Conservation (phyloP, 2,329 filamentous ascomycete species). For the Rhynchosporium graminicola region DNA sequence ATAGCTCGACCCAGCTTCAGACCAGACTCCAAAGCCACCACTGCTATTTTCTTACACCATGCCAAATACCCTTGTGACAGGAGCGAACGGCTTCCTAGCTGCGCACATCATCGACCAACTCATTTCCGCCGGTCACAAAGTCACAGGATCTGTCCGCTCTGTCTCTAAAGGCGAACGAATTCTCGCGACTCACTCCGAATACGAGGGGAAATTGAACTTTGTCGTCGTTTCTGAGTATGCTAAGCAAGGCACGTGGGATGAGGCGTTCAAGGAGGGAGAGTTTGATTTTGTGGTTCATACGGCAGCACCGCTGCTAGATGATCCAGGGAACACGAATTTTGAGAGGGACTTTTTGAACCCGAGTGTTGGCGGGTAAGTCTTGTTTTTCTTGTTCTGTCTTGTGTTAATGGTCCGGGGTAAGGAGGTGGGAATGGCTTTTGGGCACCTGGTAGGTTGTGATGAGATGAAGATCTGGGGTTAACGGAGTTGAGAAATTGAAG, state of each 20-base stretch:
- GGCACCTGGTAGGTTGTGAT: not conserved
- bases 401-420: no score
- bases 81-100: conserved; percentile 39
- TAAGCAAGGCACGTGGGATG: conserved; percentile 35
- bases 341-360: conserved; percentile 38
- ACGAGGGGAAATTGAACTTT: conserved; percentile 37
- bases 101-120: conserved; percentile 37
- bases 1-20: no score
- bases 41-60: conserved; percentile 25
- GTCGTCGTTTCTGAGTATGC: conserved; percentile 39
- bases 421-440: no score
- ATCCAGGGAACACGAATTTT: conserved; percentile 37
- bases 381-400: not conserved
- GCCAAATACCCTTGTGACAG: conserved; percentile 39
- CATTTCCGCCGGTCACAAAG: conserved; percentile 31
- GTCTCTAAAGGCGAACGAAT: conserved; percentile 32
- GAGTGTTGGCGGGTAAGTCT: conserved; percentile 35
- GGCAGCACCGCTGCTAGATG: conserved; percentile 39
- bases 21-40: not conserved
- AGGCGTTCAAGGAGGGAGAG: conserved; percentile 33
- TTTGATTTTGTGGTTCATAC: conserved; percentile 41
- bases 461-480: not conserved
- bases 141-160: conserved; percentile 36
- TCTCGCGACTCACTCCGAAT: conserved; percentile 37
- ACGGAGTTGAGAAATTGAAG: not conserved